Evolutionary conservation across 208 protist genomes (phyloP), one percentile per base, ranked within the genome.

Genomic region (Spongospora subterranea): DNA sequence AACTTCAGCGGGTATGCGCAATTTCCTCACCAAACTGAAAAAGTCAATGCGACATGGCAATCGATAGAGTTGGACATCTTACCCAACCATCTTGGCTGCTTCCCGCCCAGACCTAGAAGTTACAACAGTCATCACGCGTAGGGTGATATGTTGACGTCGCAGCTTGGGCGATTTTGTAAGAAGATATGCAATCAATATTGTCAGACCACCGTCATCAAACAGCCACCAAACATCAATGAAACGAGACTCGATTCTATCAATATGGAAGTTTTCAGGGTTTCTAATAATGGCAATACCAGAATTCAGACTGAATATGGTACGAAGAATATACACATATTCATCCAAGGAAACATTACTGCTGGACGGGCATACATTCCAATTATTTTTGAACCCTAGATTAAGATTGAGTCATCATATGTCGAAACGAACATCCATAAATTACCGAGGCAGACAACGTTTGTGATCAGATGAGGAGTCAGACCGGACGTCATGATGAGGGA

Each of bases 181-280:
- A 11, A 92, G 66, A 88, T 92, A 92, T 41, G 65, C 50, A 1
- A 92, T n/a, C 0, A 92, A 17, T 0, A 92, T 20, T 32, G 90
- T 88, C 1, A 92, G 66, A 40, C 90, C 90, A 29, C 90, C 90
- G 66, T 92, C 90, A 54, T 92, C 90, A 60, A 38, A 45, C 0
- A 92, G 24, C 90, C 90, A 92, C 90, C 90, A 92, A 41, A 92
- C 71, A 54, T 92, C 90, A 29, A 92, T 46, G 6, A n/a, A 43
- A 35, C 17, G 11, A 39, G 17, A 20, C 17, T n/a, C 71, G 6
- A 40, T n/a, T 40, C 11, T n/a, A 43, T 82, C 71, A 43, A 17
- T 20, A 35, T n/a, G n/a, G 35, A 82, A 43, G 17, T 40, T 6
- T 82, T 82, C n/a, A 17, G 71, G 17, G 71, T 82, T 35, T 43